Base-by-base conservation (phyloP, 805 yeast species). In the Brettanomyces bruxellensis region DNA sequence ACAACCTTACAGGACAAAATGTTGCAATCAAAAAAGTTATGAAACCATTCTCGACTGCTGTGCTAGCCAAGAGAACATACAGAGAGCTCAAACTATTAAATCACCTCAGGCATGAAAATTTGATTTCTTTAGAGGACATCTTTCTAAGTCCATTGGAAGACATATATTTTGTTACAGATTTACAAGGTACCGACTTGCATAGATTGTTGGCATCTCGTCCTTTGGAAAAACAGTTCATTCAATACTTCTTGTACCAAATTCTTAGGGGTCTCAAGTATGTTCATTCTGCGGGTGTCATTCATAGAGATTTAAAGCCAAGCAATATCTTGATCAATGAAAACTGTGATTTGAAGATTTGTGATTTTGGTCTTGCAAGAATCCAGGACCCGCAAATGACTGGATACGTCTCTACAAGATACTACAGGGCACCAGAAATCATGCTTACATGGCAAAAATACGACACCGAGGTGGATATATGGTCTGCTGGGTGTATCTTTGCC, bases 361-460 rank as follows among this genome's bases (percentile, higher is more conserved):
- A 91, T 67, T 90, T 91, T 63, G 99, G 99, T 23, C 72, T 91
- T 50, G 98, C 98, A 34, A 78, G 99, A 62, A 86, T 91, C 60
- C 97, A 91, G 70, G 99, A 91, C 68, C 96, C 97, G 12, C 98
- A 91, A 65, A 91, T 91, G 99, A 91, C 98, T 1, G 99, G 98
- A 8, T 91, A 91, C 64, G 99, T 91, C 14, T 84, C 95, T 4
- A 91, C 99, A 4, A 69, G 99, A 59, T 91, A 89, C 70, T 91
- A 91, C 67, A 78, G 99, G 51, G 99, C 98, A 0, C 99, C 99
- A 2, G 99, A 91, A 64, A 91, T 91, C 66, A 91, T 91, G 99
- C 76, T 91, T 53, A 89, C 97, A 25, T 91, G 98, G 98, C 99
- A 91, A 65, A 88, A 91, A 62, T 91, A 91, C 67, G 96, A 90